Evolutionary conservation across 2,329 filamentous ascomycete species (phyloP), one percentile per base, ranked within the genome.

Genomic region (Sporothrix schenckii): DNA sequence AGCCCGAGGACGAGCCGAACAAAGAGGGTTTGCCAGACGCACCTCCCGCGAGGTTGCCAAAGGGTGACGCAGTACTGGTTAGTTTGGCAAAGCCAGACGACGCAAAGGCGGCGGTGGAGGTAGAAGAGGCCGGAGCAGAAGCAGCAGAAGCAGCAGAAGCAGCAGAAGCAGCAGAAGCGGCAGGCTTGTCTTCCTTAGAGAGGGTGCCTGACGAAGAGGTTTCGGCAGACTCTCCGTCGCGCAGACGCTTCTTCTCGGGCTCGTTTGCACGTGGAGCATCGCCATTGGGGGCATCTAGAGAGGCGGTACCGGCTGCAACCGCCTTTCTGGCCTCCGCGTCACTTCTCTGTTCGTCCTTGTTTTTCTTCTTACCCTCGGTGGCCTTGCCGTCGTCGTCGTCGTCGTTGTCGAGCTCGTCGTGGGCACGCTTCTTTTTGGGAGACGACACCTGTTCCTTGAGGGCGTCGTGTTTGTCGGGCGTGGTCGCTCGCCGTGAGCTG

Each of bases 31-130:
- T 82, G 6, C 80, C 81, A 70, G 77, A 78, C 11, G 72, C 77
- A 5, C 79, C 81, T 4, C 79, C 80, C 71, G 77, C 79, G 47
- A 90, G 76, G 21, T 82, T 78, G 52, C 88, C 87, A 76, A 92
- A 92, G 0, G 88, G 88, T 4, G 90, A 92, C 34, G 85, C 81
- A 5, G 87, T 85, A 30, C 85, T 81, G 9, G 89, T 85, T 69
- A 92, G 86, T 68, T 89, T 88, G 68, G 89, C 87, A 76, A 93
- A 89, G 21, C 86, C 87, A 3, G 91, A 93, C 63, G 83, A 84
- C 27, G 88, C 87, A 78, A 93, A 93, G 6, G 89, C 87, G 11
- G 86, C 86, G 14, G 83, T 72, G 7, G 41, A 44, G 41, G 83
- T 72, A 7, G 41, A 44, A 5, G 41, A 44, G 11, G 41, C 11